A percentile compares a stretch with the other conserved stretches of the same genome.
Conservation (phyloP, 495 filamentous ascomycete species). For the Aspergillus incahuasiensis region DNA sequence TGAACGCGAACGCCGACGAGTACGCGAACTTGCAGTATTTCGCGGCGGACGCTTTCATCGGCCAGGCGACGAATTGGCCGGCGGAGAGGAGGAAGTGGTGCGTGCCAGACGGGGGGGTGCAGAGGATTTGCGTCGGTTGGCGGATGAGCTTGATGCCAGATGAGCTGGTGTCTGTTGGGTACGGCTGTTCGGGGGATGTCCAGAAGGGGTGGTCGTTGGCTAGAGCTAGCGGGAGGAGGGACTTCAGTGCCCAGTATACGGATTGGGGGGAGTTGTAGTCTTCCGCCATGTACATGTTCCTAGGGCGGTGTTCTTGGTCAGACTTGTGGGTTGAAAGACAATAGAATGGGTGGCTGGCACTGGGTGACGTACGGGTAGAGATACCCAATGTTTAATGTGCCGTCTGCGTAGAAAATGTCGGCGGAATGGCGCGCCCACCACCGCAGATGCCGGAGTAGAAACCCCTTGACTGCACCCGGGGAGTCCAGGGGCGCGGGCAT, state of each 20-base stretch:
- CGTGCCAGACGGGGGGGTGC: not conserved
- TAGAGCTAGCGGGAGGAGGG: not conserved
- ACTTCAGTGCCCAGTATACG: slow-evolving; percentile 5
- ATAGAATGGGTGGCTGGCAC: too few relatives aligned
- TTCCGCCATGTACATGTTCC: slow-evolving; percentile 13
- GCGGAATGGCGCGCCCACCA: slow-evolving; percentile 3
- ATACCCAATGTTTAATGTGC: slow-evolving; percentile 7
- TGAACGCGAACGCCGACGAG: slow-evolving; percentile 4
- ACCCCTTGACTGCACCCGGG: slow-evolving; percentile 2
- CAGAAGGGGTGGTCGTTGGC: not conserved
- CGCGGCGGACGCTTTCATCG: slow-evolving; percentile 5
- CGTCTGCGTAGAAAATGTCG: slow-evolving; percentile 5
- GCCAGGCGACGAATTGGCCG: slow-evolving; percentile 12
- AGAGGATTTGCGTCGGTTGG: slow-evolving; percentile 1
- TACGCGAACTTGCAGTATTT: slow-evolving; percentile 12
- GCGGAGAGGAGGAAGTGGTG: slow-evolving; percentile 7
- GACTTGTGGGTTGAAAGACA: too few relatives aligned
- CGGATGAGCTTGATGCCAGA: not conserved
- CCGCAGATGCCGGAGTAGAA: slow-evolving; percentile 4
- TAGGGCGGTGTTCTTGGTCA: not conserved
- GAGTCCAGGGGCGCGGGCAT: not conserved
- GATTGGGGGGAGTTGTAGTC: slow-evolving; percentile 11
- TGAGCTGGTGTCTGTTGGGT: not conserved
- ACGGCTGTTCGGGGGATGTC: not conserved
- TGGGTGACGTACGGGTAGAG: slow-evolving; percentile 5